phyloP scores from a whole-genome alignment of 148 eudicot species.

The Pharnaceum exiguum region DNA sequence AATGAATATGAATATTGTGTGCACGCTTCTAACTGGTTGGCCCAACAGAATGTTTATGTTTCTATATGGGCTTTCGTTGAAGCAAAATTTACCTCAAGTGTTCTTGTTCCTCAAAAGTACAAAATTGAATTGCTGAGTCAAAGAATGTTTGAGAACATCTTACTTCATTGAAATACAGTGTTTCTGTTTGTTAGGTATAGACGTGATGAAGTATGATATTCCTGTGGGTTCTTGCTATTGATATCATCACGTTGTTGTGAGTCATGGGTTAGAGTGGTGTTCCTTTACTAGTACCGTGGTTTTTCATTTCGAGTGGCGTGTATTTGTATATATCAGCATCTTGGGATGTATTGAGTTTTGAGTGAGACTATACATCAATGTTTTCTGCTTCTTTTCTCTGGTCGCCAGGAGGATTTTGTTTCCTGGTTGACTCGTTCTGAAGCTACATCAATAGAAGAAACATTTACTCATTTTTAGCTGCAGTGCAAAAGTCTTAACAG shows the following conservation, averaged over 20 bases:
- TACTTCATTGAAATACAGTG: no score
- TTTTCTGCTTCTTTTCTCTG: constrained; percentile 35
- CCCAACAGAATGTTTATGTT: constrained; percentile 2
- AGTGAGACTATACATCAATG: no score
- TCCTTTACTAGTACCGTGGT: no score
- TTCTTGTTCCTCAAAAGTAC: not conserved
- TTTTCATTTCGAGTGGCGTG: no score
- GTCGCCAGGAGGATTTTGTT: constrained; percentile 16
- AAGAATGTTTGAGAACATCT: constrained; percentile 1
- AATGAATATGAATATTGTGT: no score
- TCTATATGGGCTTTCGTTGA: constrained; percentile 17
- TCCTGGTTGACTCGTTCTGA: constrained; percentile 40
- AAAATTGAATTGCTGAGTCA: not conserved
- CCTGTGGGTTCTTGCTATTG: not conserved
- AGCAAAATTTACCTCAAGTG: constrained; percentile 4
- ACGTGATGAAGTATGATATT: no score
- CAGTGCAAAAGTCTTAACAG: constrained; percentile 6
- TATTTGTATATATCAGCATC: not conserved
- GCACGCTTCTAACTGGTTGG: constrained; percentile 21
- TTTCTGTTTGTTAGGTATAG: no score
- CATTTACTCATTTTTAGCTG: constrained; percentile 6
- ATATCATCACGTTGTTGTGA: no score
- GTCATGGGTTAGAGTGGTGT: no score
- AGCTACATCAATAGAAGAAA: constrained; percentile 25
- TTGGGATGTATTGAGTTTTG: not conserved